A percentile compares a stretch with the other conserved stretches of the same genome.
Evolutionary conservation across 768 basidiomycete species (phyloP).

Genomic region (Suillus hirtellus): DNA sequence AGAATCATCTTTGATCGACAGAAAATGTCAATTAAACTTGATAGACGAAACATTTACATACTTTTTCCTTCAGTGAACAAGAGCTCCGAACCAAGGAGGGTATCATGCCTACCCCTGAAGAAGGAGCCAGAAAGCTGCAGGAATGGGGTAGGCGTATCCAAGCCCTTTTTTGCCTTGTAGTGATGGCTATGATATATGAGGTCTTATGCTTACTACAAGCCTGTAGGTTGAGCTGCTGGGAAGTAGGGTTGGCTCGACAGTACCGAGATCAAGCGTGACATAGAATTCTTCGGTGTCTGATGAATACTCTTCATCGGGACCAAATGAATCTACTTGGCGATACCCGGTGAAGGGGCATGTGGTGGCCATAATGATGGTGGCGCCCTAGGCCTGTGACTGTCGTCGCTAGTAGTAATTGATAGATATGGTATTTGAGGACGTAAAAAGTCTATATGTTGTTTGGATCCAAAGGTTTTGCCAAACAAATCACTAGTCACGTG

Average conservation of each 20-base stretch:
- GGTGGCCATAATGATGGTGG: background rate
- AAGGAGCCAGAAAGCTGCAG: conserved; percentile 77
- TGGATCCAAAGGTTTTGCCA: background rate
- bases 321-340: conserved; percentile 66
- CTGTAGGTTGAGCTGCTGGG: conserved; percentile 70
- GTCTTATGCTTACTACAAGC: conserved; percentile 58
- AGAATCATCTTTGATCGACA: conserved; percentile 36
- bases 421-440: background rate
- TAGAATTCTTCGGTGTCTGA: conserved; percentile 57
- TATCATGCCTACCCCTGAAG: conserved; percentile 67
- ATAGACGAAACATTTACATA: conserved; percentile 24
- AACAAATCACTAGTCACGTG: background rate
- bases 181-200: background rate
- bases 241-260: conserved; percentile 71
- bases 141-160: conserved; percentile 77
- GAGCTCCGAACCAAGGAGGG: conserved; percentile 73
- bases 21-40: conserved; percentile 12
- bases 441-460: background rate
- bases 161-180: conserved; percentile 45
- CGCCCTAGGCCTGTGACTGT: background rate
- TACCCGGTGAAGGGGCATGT: conserved; percentile 48
- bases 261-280: conserved; percentile 73
- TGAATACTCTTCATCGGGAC: conserved; percentile 66
- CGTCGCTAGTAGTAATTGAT: background rate
- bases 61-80: conserved; percentile 73